These are phyloP conservation scores for Datura wrightii DNA, from an alignment of 257 asterid species.

Conservation along the genomic window DNA sequence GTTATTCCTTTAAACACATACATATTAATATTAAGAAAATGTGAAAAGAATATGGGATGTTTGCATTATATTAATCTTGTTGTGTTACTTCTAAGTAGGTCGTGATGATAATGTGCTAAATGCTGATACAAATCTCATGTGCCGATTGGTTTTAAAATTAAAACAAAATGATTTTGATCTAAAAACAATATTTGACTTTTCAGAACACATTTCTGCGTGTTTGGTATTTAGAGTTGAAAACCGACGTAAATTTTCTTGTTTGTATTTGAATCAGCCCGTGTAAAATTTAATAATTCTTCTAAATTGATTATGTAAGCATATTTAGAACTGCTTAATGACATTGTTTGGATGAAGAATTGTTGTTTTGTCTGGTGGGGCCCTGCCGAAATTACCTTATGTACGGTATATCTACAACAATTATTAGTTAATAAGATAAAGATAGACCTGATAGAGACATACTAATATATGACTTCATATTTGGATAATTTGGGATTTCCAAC, in stretches of 20 bases:
- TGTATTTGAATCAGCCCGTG: background rate
- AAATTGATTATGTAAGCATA: conserved; percentile 4
- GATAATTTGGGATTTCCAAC: conserved; percentile 16
- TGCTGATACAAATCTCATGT: background rate
- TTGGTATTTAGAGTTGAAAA: background rate
- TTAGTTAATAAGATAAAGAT: conserved; percentile 16
- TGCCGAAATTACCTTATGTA: conserved; percentile 7
- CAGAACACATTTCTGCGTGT: background rate
- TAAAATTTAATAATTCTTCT: background rate
- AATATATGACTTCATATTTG: background rate
- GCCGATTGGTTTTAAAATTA: background rate
- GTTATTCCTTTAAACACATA: background rate
- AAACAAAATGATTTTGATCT: background rate
- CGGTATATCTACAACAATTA: conserved; percentile 30
- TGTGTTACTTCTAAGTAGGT: background rate
- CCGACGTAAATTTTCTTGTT: background rate
- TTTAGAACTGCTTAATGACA: conserved; percentile 2
- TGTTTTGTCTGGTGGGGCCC: background rate
- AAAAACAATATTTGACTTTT: background rate
- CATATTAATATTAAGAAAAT: background rate
- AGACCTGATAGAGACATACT: background rate
- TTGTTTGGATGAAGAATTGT: background rate
- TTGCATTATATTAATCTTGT: background rate
- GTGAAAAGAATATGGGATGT: background rate
- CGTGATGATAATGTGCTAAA: background rate